Conservation (phyloP, 1,284 basidiomycete species). For the Fomitopsis palustris region DNA sequence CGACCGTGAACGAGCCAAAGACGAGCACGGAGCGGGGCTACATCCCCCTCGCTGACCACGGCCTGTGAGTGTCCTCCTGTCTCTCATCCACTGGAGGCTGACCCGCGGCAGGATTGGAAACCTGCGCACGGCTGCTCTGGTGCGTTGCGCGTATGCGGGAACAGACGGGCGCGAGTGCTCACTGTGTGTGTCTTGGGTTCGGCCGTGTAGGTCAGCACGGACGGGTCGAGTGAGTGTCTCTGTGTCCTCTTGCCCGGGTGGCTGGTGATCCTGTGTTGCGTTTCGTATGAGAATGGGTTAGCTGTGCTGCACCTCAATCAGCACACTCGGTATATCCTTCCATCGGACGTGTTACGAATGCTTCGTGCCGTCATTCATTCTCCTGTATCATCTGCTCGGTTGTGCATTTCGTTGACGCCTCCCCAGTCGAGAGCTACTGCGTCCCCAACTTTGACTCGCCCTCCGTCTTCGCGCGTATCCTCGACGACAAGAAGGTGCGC, state of each 20-base stretch:
- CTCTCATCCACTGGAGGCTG: background rate
- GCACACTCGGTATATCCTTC: too few species aligned
- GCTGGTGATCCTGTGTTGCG: background rate
- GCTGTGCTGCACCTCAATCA: too few species aligned
- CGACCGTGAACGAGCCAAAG: constrained; percentile 14
- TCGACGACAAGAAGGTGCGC: constrained; percentile 73
- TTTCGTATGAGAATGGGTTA: too few species aligned
- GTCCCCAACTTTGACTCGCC: constrained; percentile 93
- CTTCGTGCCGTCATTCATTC: too few species aligned
- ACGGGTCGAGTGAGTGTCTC: constrained; percentile 64
- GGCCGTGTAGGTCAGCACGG: constrained; percentile 64
- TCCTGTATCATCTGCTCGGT: too few species aligned
- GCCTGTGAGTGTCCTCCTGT: constrained; percentile 17
- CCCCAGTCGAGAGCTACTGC: constrained; percentile 83
- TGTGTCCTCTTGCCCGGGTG: background rate
- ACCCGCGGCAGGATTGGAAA: constrained; percentile 63
- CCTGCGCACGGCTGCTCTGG: constrained; percentile 75
- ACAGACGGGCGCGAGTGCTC: background rate
- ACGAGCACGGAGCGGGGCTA: constrained; percentile 17
- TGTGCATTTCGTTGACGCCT: background rate
- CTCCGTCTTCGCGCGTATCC: constrained; percentile 82
- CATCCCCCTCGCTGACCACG: constrained; percentile 24
- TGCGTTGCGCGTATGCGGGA: constrained; percentile 23
- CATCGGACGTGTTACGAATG: too few species aligned
- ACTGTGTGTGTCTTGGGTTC: too few species aligned